Evolutionary conservation across 2,329 filamentous ascomycete species (phyloP), one percentile per base, ranked within the genome.

Genomic region (Colletotrichum camelliae): DNA sequence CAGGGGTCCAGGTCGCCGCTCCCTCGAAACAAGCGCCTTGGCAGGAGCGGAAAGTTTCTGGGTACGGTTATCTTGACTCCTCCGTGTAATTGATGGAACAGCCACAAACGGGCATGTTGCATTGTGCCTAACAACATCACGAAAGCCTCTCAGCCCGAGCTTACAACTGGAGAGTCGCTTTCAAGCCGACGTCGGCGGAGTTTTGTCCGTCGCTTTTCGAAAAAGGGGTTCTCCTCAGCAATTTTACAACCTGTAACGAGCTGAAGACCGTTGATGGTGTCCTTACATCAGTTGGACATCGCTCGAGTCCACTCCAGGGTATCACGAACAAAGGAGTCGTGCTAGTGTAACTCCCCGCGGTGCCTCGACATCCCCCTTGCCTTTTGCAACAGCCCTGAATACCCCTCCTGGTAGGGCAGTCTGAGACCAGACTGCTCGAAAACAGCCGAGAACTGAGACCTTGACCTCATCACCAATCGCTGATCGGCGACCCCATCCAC

Each of bases 381-480:
- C 21, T 18, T 52, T 37, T 33, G n/a, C 48, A 39, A 39, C 21
- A 62, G 33, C 10, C 39, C 31, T 62, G 48, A 60, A 55, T 60
- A 21, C 64, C 61, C 24, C 10, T 69, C 55, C 35, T 37, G 70
- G 70, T 58, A 60, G 58, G 18, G 48, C 29, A 58, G 27, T 35
- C 27, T 24, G 15, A 55, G 65, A 58, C 70, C 15, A 64, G 48
- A 48, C 35, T 33, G 33, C 31, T 74, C 70, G 70, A 65, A 76
- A 74, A 60, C 74, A 73, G 70, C 74, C 58, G n/a, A 58, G 21
- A 37, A n/a, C n/a, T 24, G 35, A 76, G 64, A 74, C 58, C 10
- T 52, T 60, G 70, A 74, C 58, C 67, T 61, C 43, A 66, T 64
- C 27, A 65, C 31, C 65, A 72, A 33, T 65, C 65, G 21, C 39